Conservation (phyloP, 257 asterid genomes). For the Solanum arcanum region DNA sequence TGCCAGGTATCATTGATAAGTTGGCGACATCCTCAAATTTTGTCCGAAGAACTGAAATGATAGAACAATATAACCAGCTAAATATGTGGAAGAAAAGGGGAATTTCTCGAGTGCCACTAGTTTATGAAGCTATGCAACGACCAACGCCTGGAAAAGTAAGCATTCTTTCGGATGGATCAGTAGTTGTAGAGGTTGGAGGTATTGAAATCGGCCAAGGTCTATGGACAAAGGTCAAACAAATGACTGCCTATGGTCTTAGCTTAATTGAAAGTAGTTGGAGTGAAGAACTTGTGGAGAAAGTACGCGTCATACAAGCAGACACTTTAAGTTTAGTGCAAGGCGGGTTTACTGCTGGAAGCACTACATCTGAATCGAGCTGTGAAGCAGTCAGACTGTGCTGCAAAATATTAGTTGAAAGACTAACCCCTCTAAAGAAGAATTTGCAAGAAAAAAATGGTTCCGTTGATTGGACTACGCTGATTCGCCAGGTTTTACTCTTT, state of each 20-base stretch:
- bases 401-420: slow-evolving; percentile 44
- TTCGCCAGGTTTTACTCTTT: slow-evolving; percentile 33
- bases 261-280: slow-evolving; percentile 33
- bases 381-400: slow-evolving; percentile 75
- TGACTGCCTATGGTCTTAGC: slow-evolving; percentile 55
- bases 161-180: slow-evolving; percentile 54
- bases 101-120: slow-evolving; percentile 60
- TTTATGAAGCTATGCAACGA: slow-evolving; percentile 24
- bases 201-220: slow-evolving; percentile 77
- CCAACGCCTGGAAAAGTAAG: slow-evolving; percentile 66
- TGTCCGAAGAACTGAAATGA: slow-evolving; percentile 13
- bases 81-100: slow-evolving; percentile 57
- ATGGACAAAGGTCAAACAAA: slow-evolving; percentile 69
- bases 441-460: slow-evolving; percentile 40
- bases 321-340: slow-evolving; percentile 63
- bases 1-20: slow-evolving; percentile 44
- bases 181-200: slow-evolving; percentile 75
- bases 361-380: slow-evolving; percentile 77
- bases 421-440: slow-evolving; percentile 32
- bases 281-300: slow-evolving; percentile 42
- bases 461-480: slow-evolving; percentile 45
- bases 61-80: slow-evolving; percentile 32
- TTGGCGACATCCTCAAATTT: slow-evolving; percentile 32
- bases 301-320: slow-evolving; percentile 65
- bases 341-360: slow-evolving; percentile 67